Conservation (phyloP, 306 rosid genomes). For the Vicia sativa region DNA sequence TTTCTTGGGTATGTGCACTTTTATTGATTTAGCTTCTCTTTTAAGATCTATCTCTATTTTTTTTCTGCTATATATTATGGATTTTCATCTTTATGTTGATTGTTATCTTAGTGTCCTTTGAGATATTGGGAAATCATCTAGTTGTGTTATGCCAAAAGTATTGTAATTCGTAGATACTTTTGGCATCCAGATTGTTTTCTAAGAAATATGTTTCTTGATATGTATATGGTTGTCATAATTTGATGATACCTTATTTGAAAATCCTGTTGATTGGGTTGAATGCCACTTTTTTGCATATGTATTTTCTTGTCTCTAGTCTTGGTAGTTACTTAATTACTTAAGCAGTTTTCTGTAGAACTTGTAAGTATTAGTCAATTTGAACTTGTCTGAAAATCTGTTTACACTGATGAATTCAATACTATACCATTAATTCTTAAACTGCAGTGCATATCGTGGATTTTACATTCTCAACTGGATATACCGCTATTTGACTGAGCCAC, state of each 20-base stretch:
- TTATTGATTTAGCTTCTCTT: conserved; percentile 5
- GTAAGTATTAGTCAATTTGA: conserved; percentile 7
- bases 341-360: conserved; percentile 8
- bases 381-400: conserved; percentile 17
- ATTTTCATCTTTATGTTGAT: background rate
- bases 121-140: conserved; percentile 19
- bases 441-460: conserved; percentile 92
- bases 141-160: background rate
- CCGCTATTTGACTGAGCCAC: conserved; percentile 81
- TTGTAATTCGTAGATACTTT: background rate
- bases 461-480: conserved; percentile 98
- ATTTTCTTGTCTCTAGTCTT: conserved; percentile 24
- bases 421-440: conserved; percentile 38
- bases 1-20: conserved; percentile 75
- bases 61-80: conserved; percentile 4
- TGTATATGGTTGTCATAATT: background rate
- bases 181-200: too few relatives aligned
- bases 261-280: conserved; percentile 17
- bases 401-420: conserved; percentile 1
- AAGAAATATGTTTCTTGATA: conserved; percentile 1
- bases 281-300: conserved; percentile 7
- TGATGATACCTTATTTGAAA: conserved; percentile 11
- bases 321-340: conserved; percentile 5
- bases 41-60: conserved; percentile 15
- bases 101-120: conserved; percentile 13